These are phyloP conservation scores for Noccaea caerulescens DNA, from an alignment of 345 rosid species.

Conservation along the genomic window DNA sequence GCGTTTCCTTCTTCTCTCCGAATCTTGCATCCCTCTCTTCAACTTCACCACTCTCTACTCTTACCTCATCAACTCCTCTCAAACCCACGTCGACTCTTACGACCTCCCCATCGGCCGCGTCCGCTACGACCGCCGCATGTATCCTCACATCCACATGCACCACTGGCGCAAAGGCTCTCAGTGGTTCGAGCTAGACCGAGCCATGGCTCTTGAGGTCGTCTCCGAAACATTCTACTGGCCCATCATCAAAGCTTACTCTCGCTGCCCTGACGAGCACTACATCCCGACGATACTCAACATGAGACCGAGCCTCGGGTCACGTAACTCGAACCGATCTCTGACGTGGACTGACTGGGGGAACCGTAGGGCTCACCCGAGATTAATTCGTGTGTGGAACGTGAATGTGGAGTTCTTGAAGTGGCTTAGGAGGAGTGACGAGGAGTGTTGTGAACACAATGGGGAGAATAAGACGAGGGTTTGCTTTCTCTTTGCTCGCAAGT, in stretches of 20 bases:
- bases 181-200: conserved; percentile 78
- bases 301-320: conserved; percentile 38
- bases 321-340: conserved; percentile 65
- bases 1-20: conserved; percentile 76
- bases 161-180: conserved; percentile 91
- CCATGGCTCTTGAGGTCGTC: conserved; percentile 61
- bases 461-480: conserved; percentile 51
- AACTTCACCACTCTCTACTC: conserved; percentile 68
- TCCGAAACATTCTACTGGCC: conserved; percentile 64
- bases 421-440: conserved; percentile 52
- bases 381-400: conserved; percentile 49
- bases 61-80: conserved; percentile 57
- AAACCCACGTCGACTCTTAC: conserved; percentile 58
- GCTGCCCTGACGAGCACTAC: conserved; percentile 80
- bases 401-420: conserved; percentile 56
- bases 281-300: conserved; percentile 61
- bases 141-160: conserved; percentile 50
- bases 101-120: conserved; percentile 63
- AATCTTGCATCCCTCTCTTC: conserved; percentile 84
- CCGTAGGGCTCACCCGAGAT: conserved; percentile 67
- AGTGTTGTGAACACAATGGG: conserved; percentile 55
- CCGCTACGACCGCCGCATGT: conserved; percentile 60
- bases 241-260: conserved; percentile 54
- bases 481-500: conserved; percentile 78
- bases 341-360: conserved; percentile 81